Base-by-base conservation (phyloP, 2,329 filamentous ascomycete genomes). In the Lachnellula cervina region DNA sequence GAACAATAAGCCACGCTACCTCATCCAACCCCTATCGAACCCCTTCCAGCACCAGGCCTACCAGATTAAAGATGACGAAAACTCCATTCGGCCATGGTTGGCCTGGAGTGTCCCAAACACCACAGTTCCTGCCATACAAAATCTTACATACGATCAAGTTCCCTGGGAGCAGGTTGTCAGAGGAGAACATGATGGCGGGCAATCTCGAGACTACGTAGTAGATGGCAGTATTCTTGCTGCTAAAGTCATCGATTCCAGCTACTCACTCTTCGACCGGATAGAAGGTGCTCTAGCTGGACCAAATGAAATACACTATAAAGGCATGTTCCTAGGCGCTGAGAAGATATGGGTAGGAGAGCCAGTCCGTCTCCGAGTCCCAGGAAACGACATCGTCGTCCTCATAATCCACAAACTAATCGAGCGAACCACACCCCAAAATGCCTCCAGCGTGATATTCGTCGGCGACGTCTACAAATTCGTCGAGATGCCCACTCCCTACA, bases 281-380 rank as follows among this genome's bases (percentile, higher is more conserved):
- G 73, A 73, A 44, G 73, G 70, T 19, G 62, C 67, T 1, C 64
- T 73, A 1, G 68, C 69, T 3, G 66, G 68, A 21, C 66, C 69
- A 6, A 72, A 72, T 14, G 74, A 76, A 46, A 66, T 71, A 3
- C 71, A 76, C 52, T 83, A 77, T 66, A 77, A 78, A 55, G 79
- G 78, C 34, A 71, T 83, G 49, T 84, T 75, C 64, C 67, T 83
- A 0, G 81, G 81, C 5, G 80, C 77, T 1, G 81, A 84, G 63
- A 83, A 83, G 67, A 73, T 83, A 21, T 84, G 80, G 78, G 68
- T 76, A 19, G 79, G 80, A n/a, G 81, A 84, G 47, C 74, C 79
- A 1, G 72, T 83, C 14, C 77, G 81, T n/a, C 68, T 83, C 5
- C 59, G 59, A 5, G 70, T 72, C 6, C 72, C 70, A n/a, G 68